Conservation (phyloP, 2,329 filamentous ascomycete species). For the Hymenoscyphus occultus region DNA sequence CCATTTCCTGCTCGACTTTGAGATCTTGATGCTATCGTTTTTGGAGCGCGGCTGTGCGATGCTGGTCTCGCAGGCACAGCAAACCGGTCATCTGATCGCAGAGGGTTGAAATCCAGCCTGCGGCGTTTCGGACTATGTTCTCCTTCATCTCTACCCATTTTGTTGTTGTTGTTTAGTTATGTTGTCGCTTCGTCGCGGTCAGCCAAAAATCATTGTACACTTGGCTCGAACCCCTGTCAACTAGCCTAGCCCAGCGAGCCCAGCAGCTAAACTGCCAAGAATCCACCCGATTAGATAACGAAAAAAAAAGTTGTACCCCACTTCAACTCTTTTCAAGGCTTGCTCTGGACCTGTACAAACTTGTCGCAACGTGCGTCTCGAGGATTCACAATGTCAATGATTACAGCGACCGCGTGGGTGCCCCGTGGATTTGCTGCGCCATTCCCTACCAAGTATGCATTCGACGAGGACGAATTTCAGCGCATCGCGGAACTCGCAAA, state of each 20-base stretch:
- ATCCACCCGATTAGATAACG: conserved; percentile 4
- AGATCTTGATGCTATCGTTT: conserved; percentile 31
- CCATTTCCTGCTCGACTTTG: conserved; percentile 37
- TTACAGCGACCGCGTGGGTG: conserved; percentile 58
- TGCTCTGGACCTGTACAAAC: neutral
- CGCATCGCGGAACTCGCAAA: conserved; percentile 57
- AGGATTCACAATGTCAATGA: conserved; percentile 45
- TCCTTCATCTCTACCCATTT: conserved; percentile 41
- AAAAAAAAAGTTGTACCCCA: conserved; percentile 16
- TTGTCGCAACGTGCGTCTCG: conserved; percentile 8
- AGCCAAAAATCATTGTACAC: neutral
- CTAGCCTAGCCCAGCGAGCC: conserved; percentile 2
- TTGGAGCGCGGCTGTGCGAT: conserved; percentile 28
- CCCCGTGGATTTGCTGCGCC: conserved; percentile 56
- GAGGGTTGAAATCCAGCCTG: conserved; percentile 59
- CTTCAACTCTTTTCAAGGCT: neutral
- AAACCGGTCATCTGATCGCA: conserved; percentile 55
- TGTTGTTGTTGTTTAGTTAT: conserved; percentile 11
- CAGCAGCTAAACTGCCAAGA: neutral
- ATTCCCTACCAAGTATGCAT: conserved; percentile 55
- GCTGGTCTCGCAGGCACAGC: conserved; percentile 36
- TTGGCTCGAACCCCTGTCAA: conserved; percentile 4
- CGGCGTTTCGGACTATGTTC: conserved; percentile 58
- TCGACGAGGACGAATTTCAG: conserved; percentile 57
- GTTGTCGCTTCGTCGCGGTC: neutral